Conservation (phyloP, 2,329 filamentous ascomycete species). For the Neopestalotiopsis rosae region DNA sequence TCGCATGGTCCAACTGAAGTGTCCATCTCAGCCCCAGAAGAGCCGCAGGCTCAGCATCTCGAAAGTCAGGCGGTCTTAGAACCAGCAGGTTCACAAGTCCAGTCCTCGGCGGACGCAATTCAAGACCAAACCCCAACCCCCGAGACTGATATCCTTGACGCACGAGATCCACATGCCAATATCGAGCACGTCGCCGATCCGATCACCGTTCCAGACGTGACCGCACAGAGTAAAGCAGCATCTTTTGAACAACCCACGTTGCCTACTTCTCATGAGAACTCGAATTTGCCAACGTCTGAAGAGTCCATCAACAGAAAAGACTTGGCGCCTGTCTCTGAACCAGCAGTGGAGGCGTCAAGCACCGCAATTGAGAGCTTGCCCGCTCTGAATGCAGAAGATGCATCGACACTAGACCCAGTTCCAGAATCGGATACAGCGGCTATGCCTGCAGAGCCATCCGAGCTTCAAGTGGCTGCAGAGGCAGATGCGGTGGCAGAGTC, state of each 20-base stretch:
- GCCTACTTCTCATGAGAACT: neutral
- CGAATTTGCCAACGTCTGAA: neutral
- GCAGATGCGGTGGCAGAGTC: neutral
- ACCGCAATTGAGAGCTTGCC: neutral
- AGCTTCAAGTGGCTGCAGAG: neutral
- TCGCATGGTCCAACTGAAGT: neutral
- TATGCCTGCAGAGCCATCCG: neutral
- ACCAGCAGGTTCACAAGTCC: neutral
- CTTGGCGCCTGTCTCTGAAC: neutral
- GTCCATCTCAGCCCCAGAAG: neutral
- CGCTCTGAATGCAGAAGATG: neutral
- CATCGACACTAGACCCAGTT: neutral
- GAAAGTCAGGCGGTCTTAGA: neutral
- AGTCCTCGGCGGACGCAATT: neutral
- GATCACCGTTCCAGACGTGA: neutral
- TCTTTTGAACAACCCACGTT: neutral
- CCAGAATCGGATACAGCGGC: neutral
- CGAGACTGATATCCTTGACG: neutral
- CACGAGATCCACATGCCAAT: neutral
- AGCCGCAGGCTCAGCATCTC: neutral
- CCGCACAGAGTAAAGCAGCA: neutral
- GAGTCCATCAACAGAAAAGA: neutral
- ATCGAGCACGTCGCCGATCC: neutral
- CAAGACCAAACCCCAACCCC: neutral
- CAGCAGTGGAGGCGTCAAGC: neutral